Evolutionary conservation across 164 flowering plant species (phyloP), one percentile per base, ranked within the genome.

Genomic region (Liquidambar formosana): DNA sequence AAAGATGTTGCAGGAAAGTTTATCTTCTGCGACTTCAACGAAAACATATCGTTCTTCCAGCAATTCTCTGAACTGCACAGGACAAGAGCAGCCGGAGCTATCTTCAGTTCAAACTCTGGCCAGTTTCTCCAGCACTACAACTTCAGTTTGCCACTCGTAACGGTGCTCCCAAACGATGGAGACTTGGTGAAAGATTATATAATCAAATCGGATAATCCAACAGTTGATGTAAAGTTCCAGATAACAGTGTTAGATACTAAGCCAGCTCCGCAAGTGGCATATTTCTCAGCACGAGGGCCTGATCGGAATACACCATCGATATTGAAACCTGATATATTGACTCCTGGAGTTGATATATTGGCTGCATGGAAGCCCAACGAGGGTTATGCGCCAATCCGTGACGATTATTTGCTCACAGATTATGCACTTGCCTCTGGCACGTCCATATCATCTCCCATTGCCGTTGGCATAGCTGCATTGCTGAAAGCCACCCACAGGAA

Each of bases 221-320:
- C n/a, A n/a, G n/a, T n/a, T n/a, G n/a, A n/a, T n/a, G n/a, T n/a
- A n/a, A n/a, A n/a, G n/a, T n/a, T n/a, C n/a, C n/a, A 61, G 33
- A 45, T 60, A 2, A 79, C 85, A 15, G 5, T 49, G 4, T 45
- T 78, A 48, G 79, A 81, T 14, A 49, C 68, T 0, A 77, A 73
- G 51, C 81, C 81, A 33, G 78, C 80, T 5, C 82, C 85, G 2
- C 76, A 77, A 27, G 82, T 79, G 57, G 82, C 80, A 0, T 11
- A 23, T 3, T 81, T 81, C 69, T 79, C 85, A 0, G 76, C 82
- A 0, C 61, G 80, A 48, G 85, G 85, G 6, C 85, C 80, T 0
- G 61, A 60, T 26, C 21, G 1, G 0, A 11, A 12, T 3, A 57
- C 71, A 5, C 82, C 82, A 13, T 28, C 70, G 76, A n/a, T n/a